Conservation (phyloP, 257 asterid species). For the Datura wrightii region DNA sequence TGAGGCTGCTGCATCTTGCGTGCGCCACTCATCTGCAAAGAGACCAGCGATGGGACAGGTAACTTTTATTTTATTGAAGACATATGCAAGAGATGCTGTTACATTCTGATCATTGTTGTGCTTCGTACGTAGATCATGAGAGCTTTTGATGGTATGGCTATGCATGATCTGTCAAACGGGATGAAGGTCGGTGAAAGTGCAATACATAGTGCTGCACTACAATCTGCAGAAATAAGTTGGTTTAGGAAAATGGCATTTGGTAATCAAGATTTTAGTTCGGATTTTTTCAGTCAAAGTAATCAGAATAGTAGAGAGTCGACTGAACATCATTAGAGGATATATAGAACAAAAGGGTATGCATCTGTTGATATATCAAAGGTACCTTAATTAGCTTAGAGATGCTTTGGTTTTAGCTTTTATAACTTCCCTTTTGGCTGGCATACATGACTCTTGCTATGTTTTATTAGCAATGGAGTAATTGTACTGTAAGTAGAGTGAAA, state of each 20-base stretch:
- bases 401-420: not conserved
- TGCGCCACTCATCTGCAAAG: constrained; percentile 82
- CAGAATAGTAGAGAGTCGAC: constrained; percentile 44
- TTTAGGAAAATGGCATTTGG: constrained; percentile 89
- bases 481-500: constrained; percentile 48
- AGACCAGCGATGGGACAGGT: constrained; percentile 98
- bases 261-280: constrained; percentile 65
- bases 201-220: constrained; percentile 68
- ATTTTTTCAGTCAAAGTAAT: constrained; percentile 62
- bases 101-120: not conserved
- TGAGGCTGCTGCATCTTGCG: constrained; percentile 94
- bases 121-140: constrained; percentile 66
- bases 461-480: constrained; percentile 31
- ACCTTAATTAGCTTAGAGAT: constrained; percentile 18
- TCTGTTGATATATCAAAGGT: constrained; percentile 23
- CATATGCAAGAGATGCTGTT: not conserved
- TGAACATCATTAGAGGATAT: constrained; percentile 26
- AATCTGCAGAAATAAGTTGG: constrained; percentile 82
- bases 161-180: constrained; percentile 77
- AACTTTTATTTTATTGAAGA: not conserved
- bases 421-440: constrained; percentile 28
- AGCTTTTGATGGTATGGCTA: constrained; percentile 71
- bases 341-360: not conserved
- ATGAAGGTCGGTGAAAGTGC: constrained; percentile 92
- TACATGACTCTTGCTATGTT: not conserved